Conservation (phyloP, 164 flowering plant species). For the Umbilicus rupestris region DNA sequence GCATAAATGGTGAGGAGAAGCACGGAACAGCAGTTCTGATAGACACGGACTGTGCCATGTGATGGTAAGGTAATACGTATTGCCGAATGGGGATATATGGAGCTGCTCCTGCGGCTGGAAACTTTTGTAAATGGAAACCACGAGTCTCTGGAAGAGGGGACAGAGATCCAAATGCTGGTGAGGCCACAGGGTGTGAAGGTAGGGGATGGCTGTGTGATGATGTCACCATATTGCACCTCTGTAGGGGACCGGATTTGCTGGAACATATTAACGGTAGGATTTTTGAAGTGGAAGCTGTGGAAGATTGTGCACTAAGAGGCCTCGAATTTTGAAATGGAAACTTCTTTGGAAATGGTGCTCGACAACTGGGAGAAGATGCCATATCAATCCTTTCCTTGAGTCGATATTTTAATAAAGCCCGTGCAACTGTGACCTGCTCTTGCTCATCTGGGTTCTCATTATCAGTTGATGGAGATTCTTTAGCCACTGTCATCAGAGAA, state of each 20-base stretch:
- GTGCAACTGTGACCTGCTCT: slow-evolving; percentile 82
- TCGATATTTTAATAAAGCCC: slow-evolving; percentile 68
- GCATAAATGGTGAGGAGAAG: slow-evolving; percentile 65
- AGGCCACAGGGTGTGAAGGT: slow-evolving; percentile 14
- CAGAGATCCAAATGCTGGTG: slow-evolving; percentile 6
- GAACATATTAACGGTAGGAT: slow-evolving; percentile 76
- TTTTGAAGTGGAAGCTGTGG: slow-evolving; percentile 56
- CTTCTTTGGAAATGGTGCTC: slow-evolving; percentile 43
- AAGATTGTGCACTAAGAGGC: slow-evolving; percentile 53
- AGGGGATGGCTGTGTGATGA: slow-evolving; percentile 16
- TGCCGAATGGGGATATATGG: slow-evolving; percentile 68
- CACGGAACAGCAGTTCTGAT: slow-evolving; percentile 73
- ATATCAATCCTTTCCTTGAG: slow-evolving; percentile 54
- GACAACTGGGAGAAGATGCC: slow-evolving; percentile 28
- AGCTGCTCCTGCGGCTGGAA: slow-evolving; percentile 53
- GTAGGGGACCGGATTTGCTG: slow-evolving; percentile 29
- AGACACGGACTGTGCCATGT: slow-evolving; percentile 81
- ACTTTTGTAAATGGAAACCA: slow-evolving; percentile 32
- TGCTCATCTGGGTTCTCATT: slow-evolving; percentile 67
- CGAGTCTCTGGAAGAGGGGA: slow-evolving; percentile 25
- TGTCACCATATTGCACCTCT: slow-evolving; percentile 19
- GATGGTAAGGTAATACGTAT: slow-evolving; percentile 37
- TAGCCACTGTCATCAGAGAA: slow-evolving; percentile 50
- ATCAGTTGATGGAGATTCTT: slow-evolving; percentile 57
- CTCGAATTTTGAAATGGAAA: slow-evolving; percentile 41